Base-by-base conservation (phyloP, 805 yeast species). In the Phaffomyces opuntiae region DNA sequence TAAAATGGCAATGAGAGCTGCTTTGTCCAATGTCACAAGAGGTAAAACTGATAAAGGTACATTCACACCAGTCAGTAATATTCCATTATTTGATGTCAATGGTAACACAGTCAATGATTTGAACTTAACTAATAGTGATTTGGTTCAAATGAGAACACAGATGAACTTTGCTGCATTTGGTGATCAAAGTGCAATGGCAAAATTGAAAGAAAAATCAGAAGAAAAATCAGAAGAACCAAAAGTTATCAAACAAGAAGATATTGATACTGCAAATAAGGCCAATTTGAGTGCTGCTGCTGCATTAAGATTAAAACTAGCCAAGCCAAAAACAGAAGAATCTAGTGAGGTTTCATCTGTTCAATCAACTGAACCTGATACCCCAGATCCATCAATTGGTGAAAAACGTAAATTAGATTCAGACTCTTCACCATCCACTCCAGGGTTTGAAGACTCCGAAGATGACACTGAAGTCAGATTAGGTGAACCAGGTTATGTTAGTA, bases 401-500 rank as follows among this genome's bases (percentile, higher is more conserved):
- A 58, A 60, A 39, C 54, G 61, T 32, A 43, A 43, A 27, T n/a
- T 45, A 36, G 49, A 50, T 3, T 42, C 33, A 16, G 16, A 55
- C 42, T 17, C 13, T 2, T 21, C 9, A 12, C 16, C 8, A 24
- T 21, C 25, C 9, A 35, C 14, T 19, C 34, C 34, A 32, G 13
- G 4, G 1, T 41, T 65, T 4, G 54, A 57, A n/a, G 21, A 35
- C 17, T 25, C 9, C 25, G 37, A 38, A 16, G 42, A 38, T 7
- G 66, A 66, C 8, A 45, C 37, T 17, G 39, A 35, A 24, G 82
- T 90, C 32, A 77, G 80, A 53, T 65, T 87, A 51, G 83, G 87
- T 80, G 95, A 88, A 61, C 83, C 93, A 0, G 99, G 99, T 0
- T 93, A 87, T 64, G 77, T 77, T 43, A 78, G 75, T 45, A 71